These are phyloP conservation scores for Phylloporus sp. DNA, from an alignment of 1,284 basidiomycete genomes.

Conservation along the genomic window DNA sequence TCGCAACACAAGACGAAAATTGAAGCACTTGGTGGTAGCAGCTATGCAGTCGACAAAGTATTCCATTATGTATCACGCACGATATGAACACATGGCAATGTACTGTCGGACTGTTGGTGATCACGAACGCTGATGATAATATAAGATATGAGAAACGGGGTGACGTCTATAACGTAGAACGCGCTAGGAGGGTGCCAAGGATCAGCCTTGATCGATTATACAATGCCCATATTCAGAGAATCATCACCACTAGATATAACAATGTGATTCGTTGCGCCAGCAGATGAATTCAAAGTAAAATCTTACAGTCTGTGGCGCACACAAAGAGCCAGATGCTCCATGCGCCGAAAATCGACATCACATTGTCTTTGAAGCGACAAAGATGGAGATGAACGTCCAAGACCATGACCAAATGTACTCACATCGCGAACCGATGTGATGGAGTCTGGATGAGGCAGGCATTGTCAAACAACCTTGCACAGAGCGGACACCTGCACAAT, in stretches of 20 bases:
- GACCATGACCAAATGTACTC: too few species aligned
- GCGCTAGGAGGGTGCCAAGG: not conserved
- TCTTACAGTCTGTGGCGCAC: conserved; percentile 1
- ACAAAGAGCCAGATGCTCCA: not conserved
- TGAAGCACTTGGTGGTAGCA: too few species aligned
- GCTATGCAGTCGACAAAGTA: too few species aligned
- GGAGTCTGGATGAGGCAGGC: conserved; percentile 87
- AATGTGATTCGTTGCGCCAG: not conserved
- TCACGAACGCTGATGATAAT: too few species aligned
- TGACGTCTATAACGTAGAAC: not conserved
- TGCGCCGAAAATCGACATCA: not conserved
- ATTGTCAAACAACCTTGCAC: conserved; percentile 71
- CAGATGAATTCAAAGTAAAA: not conserved
- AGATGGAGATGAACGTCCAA: too few species aligned
- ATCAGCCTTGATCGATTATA: conserved; percentile 1
- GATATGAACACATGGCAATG: too few species aligned
- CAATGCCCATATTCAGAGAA: not conserved
- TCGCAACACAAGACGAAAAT: too few species aligned
- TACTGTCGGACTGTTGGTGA: too few species aligned
- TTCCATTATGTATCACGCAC: too few species aligned
- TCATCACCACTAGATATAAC: not conserved
- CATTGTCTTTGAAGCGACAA: not conserved
- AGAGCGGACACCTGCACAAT: conserved; percentile 83
- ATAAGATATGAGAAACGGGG: not conserved
- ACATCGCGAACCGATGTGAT: conserved; percentile 66